These are phyloP conservation scores for Protoeuglena noctilucae DNA, from an alignment of 139 green algal genomes.

Conservation along the genomic window DNA sequence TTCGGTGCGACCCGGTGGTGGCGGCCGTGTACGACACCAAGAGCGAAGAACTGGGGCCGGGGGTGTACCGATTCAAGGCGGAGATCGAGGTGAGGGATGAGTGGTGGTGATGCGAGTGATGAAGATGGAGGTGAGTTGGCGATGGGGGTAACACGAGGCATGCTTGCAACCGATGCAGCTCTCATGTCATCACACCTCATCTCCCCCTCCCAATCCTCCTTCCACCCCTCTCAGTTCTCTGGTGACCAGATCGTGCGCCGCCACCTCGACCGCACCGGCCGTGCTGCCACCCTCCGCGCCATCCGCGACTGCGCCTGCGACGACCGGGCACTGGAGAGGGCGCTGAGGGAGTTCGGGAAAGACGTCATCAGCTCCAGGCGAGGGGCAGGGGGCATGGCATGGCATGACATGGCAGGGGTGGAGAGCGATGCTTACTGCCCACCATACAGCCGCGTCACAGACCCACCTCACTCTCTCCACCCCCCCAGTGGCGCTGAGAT, in stretches of 20 bases:
- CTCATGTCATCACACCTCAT: not conserved
- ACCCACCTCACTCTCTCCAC: not conserved
- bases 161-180: constrained; percentile 10
- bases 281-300: constrained; percentile 7
- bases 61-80: constrained; percentile 61
- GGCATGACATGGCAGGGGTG: not conserved
- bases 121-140: constrained; percentile 23
- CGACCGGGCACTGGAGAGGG: constrained; percentile 13
- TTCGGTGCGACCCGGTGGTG: constrained; percentile 27
- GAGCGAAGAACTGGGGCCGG: constrained; percentile 69
- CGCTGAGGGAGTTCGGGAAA: constrained; percentile 25
- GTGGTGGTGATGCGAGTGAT: constrained; percentile 10
- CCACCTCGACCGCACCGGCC: constrained; percentile 15
- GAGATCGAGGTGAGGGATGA: constrained; percentile 35
- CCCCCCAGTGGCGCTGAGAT: constrained; percentile 60
- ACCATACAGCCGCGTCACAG: not conserved
- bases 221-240: constrained; percentile 15
- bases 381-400: not conserved
- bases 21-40: constrained; percentile 58
- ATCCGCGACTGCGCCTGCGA: constrained; percentile 11
- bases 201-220: not conserved
- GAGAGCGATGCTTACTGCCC: not conserved
- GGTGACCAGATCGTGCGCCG: constrained; percentile 16
- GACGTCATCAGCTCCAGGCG: not conserved
- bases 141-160: constrained; percentile 2